phyloP scores from a whole-genome alignment of 2,329 filamentous ascomycete genomes.

The Delphinella strobiligena region DNA sequence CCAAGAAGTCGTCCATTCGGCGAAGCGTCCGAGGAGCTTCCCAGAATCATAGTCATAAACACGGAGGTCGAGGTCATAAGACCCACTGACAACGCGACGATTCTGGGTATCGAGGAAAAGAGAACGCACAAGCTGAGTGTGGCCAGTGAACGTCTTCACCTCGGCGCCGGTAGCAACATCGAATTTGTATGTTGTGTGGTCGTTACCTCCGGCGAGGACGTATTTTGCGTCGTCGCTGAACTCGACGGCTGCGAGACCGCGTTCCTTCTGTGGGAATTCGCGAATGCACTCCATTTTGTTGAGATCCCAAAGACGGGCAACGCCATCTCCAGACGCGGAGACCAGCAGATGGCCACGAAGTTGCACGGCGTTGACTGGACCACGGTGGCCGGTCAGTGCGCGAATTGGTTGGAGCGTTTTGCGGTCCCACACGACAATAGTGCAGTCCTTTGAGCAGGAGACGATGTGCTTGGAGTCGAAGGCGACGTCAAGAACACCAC shows the following conservation, averaged over 20 bases:
- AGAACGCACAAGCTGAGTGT: constrained; percentile 75
- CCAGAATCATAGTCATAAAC: constrained; percentile 83
- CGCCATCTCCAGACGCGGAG: constrained; percentile 85
- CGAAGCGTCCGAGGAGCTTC: constrained; percentile 66
- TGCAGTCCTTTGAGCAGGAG: constrained; percentile 92
- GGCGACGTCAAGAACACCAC: constrained; percentile 85
- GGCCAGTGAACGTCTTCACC: constrained; percentile 67
- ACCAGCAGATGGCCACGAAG: constrained; percentile 87
- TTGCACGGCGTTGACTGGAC: constrained; percentile 93
- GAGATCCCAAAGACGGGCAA: constrained; percentile 92
- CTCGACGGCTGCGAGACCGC: constrained; percentile 89
- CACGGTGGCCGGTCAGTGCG: constrained; percentile 71
- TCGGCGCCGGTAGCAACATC: constrained; percentile 83
- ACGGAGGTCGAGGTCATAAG: constrained; percentile 91
- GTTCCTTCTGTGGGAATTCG: constrained; percentile 81
- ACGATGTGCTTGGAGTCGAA: constrained; percentile 89
- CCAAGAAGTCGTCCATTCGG: constrained; percentile 95
- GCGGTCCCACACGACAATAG: constrained; percentile 90
- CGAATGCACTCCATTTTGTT: constrained; percentile 78
- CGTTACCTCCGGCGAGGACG: constrained; percentile 88
- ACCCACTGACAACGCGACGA: constrained; percentile 76
- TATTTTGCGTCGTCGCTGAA: constrained; percentile 92
- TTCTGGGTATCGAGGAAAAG: constrained; percentile 83
- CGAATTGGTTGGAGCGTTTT: constrained; percentile 62
- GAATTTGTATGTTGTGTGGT: constrained; percentile 92